These are phyloP conservation scores for Nothophytophthora sp. DNA, from an alignment of 352 stramenopile species.

Conservation along the genomic window DNA sequence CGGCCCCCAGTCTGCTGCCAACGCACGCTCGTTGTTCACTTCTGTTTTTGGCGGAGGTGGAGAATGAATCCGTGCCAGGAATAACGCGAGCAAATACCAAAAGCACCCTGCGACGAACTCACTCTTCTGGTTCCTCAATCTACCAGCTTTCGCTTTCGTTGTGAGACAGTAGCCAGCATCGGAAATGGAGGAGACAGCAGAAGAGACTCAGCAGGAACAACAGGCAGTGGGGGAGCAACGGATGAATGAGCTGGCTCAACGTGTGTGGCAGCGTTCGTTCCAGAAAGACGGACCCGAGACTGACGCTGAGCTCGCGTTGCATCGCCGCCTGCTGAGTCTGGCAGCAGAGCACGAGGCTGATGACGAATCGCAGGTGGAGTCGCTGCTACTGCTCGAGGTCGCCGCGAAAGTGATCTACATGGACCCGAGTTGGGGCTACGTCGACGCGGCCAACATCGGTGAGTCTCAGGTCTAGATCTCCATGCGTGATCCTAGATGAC, in stretches of 20 bases:
- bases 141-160: too few relatives aligned
- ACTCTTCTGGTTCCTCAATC: too few relatives aligned
- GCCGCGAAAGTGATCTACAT: constrained; percentile 43
- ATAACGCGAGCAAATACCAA: too few relatives aligned
- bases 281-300: constrained; percentile 11
- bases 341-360: constrained; percentile 15
- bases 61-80: too few relatives aligned
- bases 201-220: constrained; percentile 1
- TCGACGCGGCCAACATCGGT: constrained; percentile 64
- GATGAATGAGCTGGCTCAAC: constrained; percentile 3
- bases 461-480: neutral
- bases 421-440: constrained; percentile 43
- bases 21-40: constrained; percentile 7
- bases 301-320: constrained; percentile 18
- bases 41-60: too few relatives aligned
- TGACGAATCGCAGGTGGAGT: constrained; percentile 6
- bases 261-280: constrained; percentile 21
- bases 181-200: constrained; percentile 6
- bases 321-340: constrained; percentile 15
- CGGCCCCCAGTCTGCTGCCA: constrained; percentile 18
- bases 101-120: too few relatives aligned
- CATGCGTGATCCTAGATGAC: too few relatives aligned
- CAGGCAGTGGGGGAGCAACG: neutral
- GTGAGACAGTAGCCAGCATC: too few relatives aligned
- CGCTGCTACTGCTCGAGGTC: constrained; percentile 28